These are phyloP conservation scores for Hericium rajendrae DNA, from an alignment of 768 basidiomycete genomes.

Conservation along the genomic window DNA sequence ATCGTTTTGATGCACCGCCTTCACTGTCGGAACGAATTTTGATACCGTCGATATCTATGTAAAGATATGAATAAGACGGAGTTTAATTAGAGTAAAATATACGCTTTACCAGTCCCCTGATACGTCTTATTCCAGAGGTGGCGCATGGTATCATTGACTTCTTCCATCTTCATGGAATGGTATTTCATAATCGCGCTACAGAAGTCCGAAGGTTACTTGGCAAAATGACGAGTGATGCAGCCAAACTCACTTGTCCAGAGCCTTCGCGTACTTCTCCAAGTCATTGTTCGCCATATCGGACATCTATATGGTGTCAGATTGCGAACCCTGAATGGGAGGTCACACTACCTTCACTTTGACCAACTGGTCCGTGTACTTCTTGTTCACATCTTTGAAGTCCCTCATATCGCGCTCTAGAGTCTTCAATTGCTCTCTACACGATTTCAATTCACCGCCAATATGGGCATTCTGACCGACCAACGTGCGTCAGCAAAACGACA, in stretches of 20 bases:
- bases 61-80: background rate
- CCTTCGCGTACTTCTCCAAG: slow-evolving; percentile 95
- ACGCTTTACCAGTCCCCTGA: slow-evolving; percentile 80
- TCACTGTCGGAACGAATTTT: slow-evolving; percentile 91
- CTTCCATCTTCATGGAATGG: slow-evolving; percentile 95
- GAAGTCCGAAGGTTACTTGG: slow-evolving; percentile 3
- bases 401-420: slow-evolving; percentile 59
- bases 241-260: slow-evolving; percentile 77
- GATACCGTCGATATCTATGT: slow-evolving; percentile 91
- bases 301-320: slow-evolving; percentile 42
- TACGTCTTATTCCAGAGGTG: slow-evolving; percentile 99
- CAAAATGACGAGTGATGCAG: background rate
- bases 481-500: background rate
- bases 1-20: slow-evolving; percentile 79
- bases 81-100: background rate
- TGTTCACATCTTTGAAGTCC: slow-evolving; percentile 83
- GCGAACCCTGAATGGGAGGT: background rate
- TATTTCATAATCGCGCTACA: slow-evolving; percentile 96
- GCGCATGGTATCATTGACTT: slow-evolving; percentile 96
- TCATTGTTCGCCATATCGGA: slow-evolving; percentile 97
- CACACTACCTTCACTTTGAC: slow-evolving; percentile 81
- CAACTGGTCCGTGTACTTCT: slow-evolving; percentile 81
- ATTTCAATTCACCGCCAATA: slow-evolving; percentile 74
- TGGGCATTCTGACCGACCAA: slow-evolving; percentile 51
- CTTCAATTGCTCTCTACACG: slow-evolving; percentile 56